phyloP scores from a whole-genome alignment of 106 monocot species.

The Chionographis japonica region DNA sequence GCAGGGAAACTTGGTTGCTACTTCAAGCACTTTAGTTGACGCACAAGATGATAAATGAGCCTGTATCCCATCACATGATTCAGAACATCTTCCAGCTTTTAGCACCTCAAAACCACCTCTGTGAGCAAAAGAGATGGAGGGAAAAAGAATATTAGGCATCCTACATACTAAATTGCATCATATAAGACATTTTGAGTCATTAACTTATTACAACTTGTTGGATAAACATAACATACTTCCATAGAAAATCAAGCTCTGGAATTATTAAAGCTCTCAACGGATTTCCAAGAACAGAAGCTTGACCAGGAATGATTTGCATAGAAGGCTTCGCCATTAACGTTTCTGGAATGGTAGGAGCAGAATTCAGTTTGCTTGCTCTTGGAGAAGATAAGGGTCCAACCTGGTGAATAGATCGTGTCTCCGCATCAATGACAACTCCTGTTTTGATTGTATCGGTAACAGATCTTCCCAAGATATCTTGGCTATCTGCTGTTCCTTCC shows the following conservation, averaged over 20 bases:
- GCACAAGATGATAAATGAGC: constrained; percentile 80
- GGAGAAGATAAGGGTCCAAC: neutral
- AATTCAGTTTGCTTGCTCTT: neutral
- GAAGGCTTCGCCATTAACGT: constrained; percentile 10
- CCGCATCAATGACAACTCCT: constrained; percentile 7
- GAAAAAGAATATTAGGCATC: constrained; percentile 3
- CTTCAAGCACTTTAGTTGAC: constrained; percentile 58
- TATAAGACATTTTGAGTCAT: neutral
- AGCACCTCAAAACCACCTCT: constrained; percentile 84
- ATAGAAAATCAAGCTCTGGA: constrained; percentile 66
- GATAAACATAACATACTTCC: constrained; percentile 66
- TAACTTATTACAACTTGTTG: neutral
- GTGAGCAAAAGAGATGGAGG: constrained; percentile 9
- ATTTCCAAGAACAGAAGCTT: constrained; percentile 4
- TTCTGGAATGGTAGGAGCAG: constrained; percentile 11
- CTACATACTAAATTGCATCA: neutral
- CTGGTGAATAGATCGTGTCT: constrained; percentile 3
- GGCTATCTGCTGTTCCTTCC: constrained; percentile 22
- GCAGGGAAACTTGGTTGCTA: constrained; percentile 45
- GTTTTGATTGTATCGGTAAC: constrained; percentile 10
- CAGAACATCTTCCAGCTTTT: constrained; percentile 30
- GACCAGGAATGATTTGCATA: constrained; percentile 10
- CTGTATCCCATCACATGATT: constrained; percentile 68
- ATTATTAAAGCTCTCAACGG: constrained; percentile 34
- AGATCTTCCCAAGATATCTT: constrained; percentile 9